Conservation (phyloP, 768 basidiomycete genomes). For the Tylopilus plumbeoviolaceoides region DNA sequence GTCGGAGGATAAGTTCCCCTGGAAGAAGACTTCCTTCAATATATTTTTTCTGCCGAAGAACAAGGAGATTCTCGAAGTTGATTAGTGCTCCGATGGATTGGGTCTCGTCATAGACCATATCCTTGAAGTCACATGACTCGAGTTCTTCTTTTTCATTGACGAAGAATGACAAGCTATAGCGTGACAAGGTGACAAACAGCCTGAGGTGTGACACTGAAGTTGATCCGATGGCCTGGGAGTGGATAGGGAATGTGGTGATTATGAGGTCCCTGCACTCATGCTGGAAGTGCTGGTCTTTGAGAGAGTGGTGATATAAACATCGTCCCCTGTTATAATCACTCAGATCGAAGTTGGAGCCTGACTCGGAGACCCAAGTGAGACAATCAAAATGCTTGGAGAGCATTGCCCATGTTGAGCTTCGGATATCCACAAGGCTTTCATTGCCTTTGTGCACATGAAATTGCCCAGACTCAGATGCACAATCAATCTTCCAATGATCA, state of each 20-base stretch:
- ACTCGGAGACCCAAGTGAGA: not conserved
- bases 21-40: too few species aligned
- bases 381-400: not conserved
- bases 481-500: not conserved
- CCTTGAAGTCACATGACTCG: too few species aligned
- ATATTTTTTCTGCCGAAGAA: not conserved
- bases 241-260: not conserved
- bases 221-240: too few species aligned
- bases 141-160: not conserved
- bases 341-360: too few species aligned
- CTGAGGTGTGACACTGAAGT: not conserved
- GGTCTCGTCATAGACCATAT: not conserved
- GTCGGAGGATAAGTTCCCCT: not conserved
- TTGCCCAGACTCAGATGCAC: not conserved
- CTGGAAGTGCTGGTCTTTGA: too few species aligned
- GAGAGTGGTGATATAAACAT: accelerated
- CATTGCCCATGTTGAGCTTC: not conserved
- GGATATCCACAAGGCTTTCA: not conserved
- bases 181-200: not conserved
- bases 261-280: not conserved
- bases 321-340: too few species aligned
- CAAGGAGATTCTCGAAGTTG: not conserved
- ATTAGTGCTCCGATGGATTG: not conserved
- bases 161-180: not conserved
- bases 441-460: not conserved